Evolutionary conservation across 495 filamentous ascomycete species (phyloP), one percentile per base, ranked within the genome.

Genomic region (Cercophora samala): DNA sequence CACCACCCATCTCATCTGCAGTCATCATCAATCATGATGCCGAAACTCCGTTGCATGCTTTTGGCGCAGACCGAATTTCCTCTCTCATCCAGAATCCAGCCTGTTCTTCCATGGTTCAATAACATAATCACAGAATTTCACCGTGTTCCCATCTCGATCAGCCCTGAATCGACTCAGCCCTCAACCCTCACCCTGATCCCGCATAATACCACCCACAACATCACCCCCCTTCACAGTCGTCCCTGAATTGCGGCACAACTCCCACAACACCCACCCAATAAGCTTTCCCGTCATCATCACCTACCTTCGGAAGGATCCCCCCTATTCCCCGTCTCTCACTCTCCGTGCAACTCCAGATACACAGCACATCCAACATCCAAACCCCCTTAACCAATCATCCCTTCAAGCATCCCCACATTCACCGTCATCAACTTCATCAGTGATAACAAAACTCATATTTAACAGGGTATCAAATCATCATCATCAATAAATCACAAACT

Each of bases 401-500:
- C n/a, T 21, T 56, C 19, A 24, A 56, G n/a, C 52, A 3, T 21
- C 52, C 19, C 23, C 56, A 23, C 22, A 22, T 58, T 25, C 23
- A 21, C n/a, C n/a, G n/a, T n/a, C n/a, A n/a, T n/a, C n/a, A n/a
- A n/a, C n/a, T n/a, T n/a, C n/a, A n/a, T n/a, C n/a, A n/a, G n/a
- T n/a, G n/a, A n/a, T n/a, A n/a, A n/a, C n/a, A n/a, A n/a, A n/a
- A n/a, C n/a, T n/a, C 26, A 29, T 8, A 29, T 29, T 29, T 8
- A 17, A 26, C 17, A n/a, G 21, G 58, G 0, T 25, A 32, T 60
- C 58, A n/a, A n/a, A 32, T 32, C 29, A 32, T n/a, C 3, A 32
- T 32, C 29, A 19, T 73, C 69, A 77, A 64, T 68, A 54, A 19
- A 75, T 75, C 18, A 77, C 65, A 63, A 75, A 72, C 29, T 77